A percentile compares a stretch with the other conserved stretches of the same genome.
phyloP scores from a whole-genome alignment of 176 grass and related monocot species.

The Zoysia japonica region DNA sequence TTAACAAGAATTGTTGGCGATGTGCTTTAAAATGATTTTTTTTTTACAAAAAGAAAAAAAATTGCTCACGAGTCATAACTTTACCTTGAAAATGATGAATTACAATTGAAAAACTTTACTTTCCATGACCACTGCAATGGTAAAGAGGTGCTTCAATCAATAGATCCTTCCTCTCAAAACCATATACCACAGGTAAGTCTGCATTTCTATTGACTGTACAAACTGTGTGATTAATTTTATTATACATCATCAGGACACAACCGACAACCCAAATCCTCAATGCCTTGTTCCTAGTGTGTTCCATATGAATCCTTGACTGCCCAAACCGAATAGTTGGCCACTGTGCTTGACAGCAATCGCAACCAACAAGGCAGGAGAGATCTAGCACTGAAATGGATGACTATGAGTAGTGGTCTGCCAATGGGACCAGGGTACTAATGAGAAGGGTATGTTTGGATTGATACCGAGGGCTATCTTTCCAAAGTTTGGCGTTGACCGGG shows the following conservation, averaged over 20 bases:
- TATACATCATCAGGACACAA: slow-evolving; percentile 4
- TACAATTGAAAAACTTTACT: background rate
- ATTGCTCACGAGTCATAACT: too few species aligned
- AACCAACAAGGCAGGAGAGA: background rate
- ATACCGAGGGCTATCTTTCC: too few species aligned
- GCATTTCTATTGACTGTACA: background rate
- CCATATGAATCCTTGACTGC: background rate
- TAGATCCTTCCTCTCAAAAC: too few species aligned
- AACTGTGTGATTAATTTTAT: background rate
- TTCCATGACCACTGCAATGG: background rate
- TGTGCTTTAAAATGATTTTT: too few species aligned
- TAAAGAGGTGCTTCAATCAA: background rate
- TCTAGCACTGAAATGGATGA: background rate
- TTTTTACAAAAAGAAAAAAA: too few species aligned
- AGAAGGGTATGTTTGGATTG: too few species aligned
- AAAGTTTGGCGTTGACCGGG: too few species aligned
- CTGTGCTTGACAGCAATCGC: background rate
- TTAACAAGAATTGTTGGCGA: too few species aligned
- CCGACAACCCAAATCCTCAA: background rate
- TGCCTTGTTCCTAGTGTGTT: background rate
- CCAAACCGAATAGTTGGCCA: slow-evolving; percentile 4
- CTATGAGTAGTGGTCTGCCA: background rate
- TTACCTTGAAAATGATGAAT: background rate
- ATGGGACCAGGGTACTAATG: background rate
- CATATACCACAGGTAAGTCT: background rate